Conservation (phyloP, 352 stramenopile genomes). For the Phytophthora cryptogea region DNA sequence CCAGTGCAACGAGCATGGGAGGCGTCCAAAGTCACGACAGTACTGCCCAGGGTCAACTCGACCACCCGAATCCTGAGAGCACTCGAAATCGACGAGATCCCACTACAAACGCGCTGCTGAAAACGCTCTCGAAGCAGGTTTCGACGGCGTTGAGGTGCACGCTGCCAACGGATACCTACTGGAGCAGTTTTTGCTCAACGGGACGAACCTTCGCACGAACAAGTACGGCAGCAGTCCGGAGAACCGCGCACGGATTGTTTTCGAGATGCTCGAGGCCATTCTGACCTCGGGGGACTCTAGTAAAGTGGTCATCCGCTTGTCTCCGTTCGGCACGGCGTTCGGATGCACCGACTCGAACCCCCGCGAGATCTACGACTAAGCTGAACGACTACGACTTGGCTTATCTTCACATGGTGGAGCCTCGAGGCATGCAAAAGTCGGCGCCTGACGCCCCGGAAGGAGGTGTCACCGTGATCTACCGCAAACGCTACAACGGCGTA, state of each 20-base stretch:
- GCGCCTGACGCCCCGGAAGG: slow-evolving; percentile 35
- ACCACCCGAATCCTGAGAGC: slow-evolving; percentile 54
- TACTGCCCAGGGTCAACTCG: slow-evolving; percentile 39
- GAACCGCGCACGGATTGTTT: slow-evolving; percentile 75
- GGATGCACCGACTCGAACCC: slow-evolving; percentile 48
- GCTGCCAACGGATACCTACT: slow-evolving; percentile 92
- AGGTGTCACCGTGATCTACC: slow-evolving; percentile 50
- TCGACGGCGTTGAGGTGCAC: slow-evolving; percentile 92
- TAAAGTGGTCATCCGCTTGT: slow-evolving; percentile 43
- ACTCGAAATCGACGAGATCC: slow-evolving; percentile 77
- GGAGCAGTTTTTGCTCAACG: slow-evolving; percentile 85
- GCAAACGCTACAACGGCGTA: slow-evolving; percentile 52
- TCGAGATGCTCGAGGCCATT: slow-evolving; percentile 66
- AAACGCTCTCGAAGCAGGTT: slow-evolving; percentile 77
- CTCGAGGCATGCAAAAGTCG: slow-evolving; percentile 37
- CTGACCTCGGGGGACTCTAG: slow-evolving; percentile 31
- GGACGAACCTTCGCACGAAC: slow-evolving; percentile 67
- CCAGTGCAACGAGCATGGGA: slow-evolving; percentile 42
- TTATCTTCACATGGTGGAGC: slow-evolving; percentile 62
- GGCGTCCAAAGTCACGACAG: slow-evolving; percentile 30
- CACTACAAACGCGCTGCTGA: slow-evolving; percentile 34
- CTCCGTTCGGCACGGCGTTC: slow-evolving; percentile 42
- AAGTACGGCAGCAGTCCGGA: slow-evolving; percentile 67
- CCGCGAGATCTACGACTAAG: slow-evolving; percentile 42
- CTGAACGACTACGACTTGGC: slow-evolving; percentile 48